Evolutionary conservation across 371 early-diverging fungal genomes (phyloP).

Genomic region (Dinochytrium kinnereticum): DNA sequence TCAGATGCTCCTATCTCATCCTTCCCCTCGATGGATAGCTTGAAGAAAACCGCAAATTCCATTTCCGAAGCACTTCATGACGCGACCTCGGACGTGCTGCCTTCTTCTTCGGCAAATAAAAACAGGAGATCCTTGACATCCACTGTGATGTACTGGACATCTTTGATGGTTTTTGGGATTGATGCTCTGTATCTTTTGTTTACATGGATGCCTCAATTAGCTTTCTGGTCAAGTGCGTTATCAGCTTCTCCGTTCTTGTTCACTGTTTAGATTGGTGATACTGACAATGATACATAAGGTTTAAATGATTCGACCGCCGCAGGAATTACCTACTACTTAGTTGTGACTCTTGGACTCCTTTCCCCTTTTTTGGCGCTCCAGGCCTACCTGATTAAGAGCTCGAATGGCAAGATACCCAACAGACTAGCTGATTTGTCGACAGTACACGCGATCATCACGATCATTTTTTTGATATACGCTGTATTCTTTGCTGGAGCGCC

Average conservation of each 20-base stretch:
- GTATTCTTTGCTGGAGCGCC: neutral
- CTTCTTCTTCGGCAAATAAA: neutral
- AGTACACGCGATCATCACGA: neutral
- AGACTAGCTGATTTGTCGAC: neutral
- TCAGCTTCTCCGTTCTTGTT: too few relatives aligned
- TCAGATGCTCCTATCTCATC: neutral
- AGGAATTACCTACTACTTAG: neutral
- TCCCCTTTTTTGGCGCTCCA: neutral
- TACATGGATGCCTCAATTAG: too few relatives aligned
- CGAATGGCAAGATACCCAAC: neutral
- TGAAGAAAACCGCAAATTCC: conserved; percentile 10
- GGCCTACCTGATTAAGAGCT: conserved; percentile 2
- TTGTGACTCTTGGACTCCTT: neutral
- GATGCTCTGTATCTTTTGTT: neutral
- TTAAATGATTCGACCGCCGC: neutral
- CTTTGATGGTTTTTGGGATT: neutral
- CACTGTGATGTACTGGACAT: neutral
- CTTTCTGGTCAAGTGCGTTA: too few relatives aligned
- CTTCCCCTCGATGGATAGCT: neutral
- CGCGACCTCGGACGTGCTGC: neutral
- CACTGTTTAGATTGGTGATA: neutral
- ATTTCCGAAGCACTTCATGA: neutral
- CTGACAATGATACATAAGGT: neutral
- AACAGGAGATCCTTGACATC: neutral
- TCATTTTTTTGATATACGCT: neutral